phyloP scores from a whole-genome alignment of 768 basidiomycete genomes.

The Cystobasidiopsis lactophilus region DNA sequence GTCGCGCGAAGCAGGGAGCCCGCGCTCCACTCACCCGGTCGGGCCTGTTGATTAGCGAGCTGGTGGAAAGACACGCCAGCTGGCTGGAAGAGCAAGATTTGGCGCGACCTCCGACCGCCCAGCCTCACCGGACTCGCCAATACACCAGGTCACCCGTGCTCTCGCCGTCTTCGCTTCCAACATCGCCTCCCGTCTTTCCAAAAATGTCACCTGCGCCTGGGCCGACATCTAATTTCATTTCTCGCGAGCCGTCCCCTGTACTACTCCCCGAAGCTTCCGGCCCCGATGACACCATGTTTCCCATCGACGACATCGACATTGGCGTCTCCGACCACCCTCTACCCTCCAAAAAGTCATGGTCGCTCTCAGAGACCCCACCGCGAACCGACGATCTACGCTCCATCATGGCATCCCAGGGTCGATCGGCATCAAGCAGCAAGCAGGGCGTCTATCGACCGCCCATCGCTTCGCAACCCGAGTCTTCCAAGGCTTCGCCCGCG shows the following conservation, averaged over 20 bases:
- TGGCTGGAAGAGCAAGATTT: constrained; percentile 39
- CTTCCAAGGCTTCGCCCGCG: no score
- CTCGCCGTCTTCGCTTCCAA: not conserved
- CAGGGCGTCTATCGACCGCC: not conserved
- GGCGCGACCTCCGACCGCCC: constrained; percentile 17
- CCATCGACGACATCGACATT: constrained; percentile 8
- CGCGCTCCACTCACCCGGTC: constrained; percentile 48
- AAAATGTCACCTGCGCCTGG: not conserved
- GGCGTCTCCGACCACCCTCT: not conserved
- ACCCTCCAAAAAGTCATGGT: no score
- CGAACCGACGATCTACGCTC: no score
- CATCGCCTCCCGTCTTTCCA: not conserved
- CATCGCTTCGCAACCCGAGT: not conserved
- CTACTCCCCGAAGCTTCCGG: not conserved
- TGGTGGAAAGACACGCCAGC: constrained; percentile 40
- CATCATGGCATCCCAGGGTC: no score
- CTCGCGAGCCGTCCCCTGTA: not conserved
- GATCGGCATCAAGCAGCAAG: no score
- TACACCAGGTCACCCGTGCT: constrained; percentile 1
- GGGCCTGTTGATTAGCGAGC: constrained; percentile 31
- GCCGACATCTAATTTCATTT: not conserved
- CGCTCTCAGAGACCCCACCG: no score
- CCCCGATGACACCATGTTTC: constrained; percentile 4
- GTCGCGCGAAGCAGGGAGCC: constrained; percentile 37
- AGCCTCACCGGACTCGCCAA: not conserved